Evolutionary conservation across 257 asterid genomes (phyloP).

Genomic region (Linderniella brevidens): DNA sequence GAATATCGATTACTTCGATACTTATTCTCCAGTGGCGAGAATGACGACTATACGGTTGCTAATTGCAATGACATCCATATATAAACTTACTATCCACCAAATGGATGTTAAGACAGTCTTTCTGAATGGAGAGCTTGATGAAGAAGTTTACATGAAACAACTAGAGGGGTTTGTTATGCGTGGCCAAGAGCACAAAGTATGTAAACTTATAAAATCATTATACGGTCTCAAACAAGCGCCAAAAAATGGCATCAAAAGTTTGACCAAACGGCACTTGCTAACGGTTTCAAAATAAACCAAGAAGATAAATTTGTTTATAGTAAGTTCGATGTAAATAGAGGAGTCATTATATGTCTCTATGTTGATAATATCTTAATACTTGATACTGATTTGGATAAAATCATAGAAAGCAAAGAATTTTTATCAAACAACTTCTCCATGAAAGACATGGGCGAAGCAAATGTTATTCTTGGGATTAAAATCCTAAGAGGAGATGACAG

Average conservation of each 20-base stretch:
- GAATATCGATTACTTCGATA: background rate
- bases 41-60: background rate
- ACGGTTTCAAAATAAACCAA: background rate
- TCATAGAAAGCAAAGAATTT: background rate
- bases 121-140: background rate
- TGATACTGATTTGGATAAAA: background rate
- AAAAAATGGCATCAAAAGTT: constrained; percentile 1
- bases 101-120: constrained; percentile 3
- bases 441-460: constrained; percentile 2
- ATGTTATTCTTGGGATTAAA: constrained; percentile 3
- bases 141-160: background rate
- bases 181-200: constrained; percentile 1
- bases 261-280: background rate
- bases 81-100: background rate
- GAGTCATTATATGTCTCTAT: constrained; percentile 2
- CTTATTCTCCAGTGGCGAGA: constrained; percentile 1
- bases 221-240: constrained; percentile 1
- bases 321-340: background rate
- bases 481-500: background rate
- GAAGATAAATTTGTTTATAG: background rate
- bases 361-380: constrained; percentile 1
- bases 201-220: background rate
- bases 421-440: background rate
- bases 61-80: background rate
- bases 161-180: background rate